Base-by-base conservation (phyloP, 2,329 filamentous ascomycete species). In the Colletotrichum chrysophilum region DNA sequence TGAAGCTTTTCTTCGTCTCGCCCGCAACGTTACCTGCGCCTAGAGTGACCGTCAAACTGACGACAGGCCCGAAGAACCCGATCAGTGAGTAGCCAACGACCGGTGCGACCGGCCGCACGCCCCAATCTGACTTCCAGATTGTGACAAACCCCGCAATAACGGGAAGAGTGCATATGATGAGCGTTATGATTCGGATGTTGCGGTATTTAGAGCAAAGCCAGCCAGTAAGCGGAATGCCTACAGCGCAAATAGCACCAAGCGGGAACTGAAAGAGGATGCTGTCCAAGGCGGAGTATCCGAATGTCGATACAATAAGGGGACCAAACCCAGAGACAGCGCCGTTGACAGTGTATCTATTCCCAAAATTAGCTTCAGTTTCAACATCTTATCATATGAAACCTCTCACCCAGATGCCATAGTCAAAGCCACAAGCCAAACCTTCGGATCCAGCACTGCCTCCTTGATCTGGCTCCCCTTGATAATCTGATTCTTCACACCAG, bases 241-340 rank as follows among this genome's bases (percentile, higher is more conserved):
- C 82, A 60, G 90, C 85, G 74, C 88, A 90, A 18, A 92, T 82
- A 1, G 83, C 89, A 1, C 91, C 91, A 1, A 92, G 85, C 0
- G 91, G 91, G 70, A 92, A 92, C 66, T 92, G 91, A 78, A 89
- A 89, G 0, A 92, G 85, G 68, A 92, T 91, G 0, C 88, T 86
- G n/a, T 89, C 85, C 12, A 89, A 82, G 2, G 87, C 85, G 10
- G 85, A 82, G 76, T 86, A 91, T 62, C 89, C 89, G 78, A 91
- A 91, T 0, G 88, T 91, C 1, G 85, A 87, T 5, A 91, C 89
- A 64, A 91, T 91, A 6, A 91, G 79, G 2, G 89, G 89, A 1
- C 89, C 89, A 78, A 91, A 91, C 3, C 89, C 89, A 52, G 85
- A 86, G n/a, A 91, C 87, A 14, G 88, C 89, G 18, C 89, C 89